Conservation (phyloP, 768 basidiomycete genomes). For the Pholiota microspora region DNA sequence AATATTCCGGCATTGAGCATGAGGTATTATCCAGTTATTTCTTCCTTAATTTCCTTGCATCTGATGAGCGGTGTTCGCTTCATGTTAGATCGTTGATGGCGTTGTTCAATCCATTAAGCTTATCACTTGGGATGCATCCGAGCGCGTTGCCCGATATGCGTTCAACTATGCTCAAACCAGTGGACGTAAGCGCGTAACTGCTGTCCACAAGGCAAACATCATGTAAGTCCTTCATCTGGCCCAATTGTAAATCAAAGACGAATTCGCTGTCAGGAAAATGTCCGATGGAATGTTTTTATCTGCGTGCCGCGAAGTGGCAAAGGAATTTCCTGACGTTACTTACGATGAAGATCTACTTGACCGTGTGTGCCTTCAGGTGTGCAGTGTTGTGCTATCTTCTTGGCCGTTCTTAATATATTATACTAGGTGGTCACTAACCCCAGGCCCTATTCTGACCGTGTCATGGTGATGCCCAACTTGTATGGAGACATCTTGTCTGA, state of each 20-base stretch:
- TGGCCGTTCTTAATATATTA: not conserved
- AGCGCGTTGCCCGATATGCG: slow-evolving; percentile 97
- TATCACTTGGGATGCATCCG: slow-evolving; percentile 98
- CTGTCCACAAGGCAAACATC: slow-evolving; percentile 99
- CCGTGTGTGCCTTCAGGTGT: slow-evolving; percentile 89
- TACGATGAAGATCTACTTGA: slow-evolving; percentile 98
- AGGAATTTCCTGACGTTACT: slow-evolving; percentile 88
- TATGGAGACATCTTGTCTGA: slow-evolving; percentile 96
- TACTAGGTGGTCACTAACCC: slow-evolving; percentile 88
- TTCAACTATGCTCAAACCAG: slow-evolving; percentile 94
- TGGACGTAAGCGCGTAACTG: slow-evolving; percentile 90
- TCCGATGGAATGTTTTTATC: slow-evolving; percentile 99
- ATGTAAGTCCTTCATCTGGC: slow-evolving; percentile 57
- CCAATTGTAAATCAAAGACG: not conserved
- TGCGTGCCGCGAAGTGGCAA: slow-evolving; percentile 93
- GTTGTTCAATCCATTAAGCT: slow-evolving; percentile 99
- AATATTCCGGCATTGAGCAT: slow-evolving; percentile 99
- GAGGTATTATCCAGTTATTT: slow-evolving; percentile 56
- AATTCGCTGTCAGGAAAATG: slow-evolving; percentile 85
- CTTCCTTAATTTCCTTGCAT: not conserved
- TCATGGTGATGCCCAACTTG: slow-evolving; percentile 99
- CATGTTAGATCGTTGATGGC: slow-evolving; percentile 79
- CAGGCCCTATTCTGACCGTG: slow-evolving; percentile 87
- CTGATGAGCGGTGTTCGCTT: not conserved
- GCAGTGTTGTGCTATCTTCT: slow-evolving; percentile 11